Percentiles rank a stretch among this genome's conserved stretches.
Evolutionary conservation across 805 yeast genomes (phyloP).

Genomic region (Wickerhamiella alocasiicola): DNA sequence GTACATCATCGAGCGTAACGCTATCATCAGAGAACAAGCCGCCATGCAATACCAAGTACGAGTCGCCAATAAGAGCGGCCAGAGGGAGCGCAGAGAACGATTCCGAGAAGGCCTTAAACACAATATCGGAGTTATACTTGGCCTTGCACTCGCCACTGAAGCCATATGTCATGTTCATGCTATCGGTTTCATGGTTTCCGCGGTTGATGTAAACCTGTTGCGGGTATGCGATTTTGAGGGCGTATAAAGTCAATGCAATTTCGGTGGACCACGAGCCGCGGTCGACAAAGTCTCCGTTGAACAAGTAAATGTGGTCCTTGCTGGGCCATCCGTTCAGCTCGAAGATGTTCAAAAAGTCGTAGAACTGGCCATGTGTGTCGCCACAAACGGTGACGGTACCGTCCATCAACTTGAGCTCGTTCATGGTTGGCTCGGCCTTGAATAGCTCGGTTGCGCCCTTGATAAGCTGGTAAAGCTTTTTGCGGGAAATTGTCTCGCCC

Average conservation of each 20-base stretch:
- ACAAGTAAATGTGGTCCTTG: slow-evolving; percentile 58
- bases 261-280: slow-evolving; percentile 98
- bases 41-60: slow-evolving; percentile 88
- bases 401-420: slow-evolving; percentile 42
- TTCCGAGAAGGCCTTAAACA: slow-evolving; percentile 73
- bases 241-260: slow-evolving; percentile 70
- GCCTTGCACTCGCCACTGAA: slow-evolving; percentile 91
- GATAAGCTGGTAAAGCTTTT: slow-evolving; percentile 71
- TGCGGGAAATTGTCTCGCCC: slow-evolving; percentile 66
- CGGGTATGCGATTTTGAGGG: slow-evolving; percentile 69
- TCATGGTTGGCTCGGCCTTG: slow-evolving; percentile 55
- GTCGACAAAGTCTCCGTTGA: slow-evolving; percentile 97
- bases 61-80: slow-evolving; percentile 65
- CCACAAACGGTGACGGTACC: slow-evolving; percentile 76
- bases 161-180: slow-evolving; percentile 94
- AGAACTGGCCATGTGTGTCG: slow-evolving; percentile 96
- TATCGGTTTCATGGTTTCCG: slow-evolving; percentile 94
- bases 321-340: slow-evolving; percentile 58
- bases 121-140: slow-evolving; percentile 60
- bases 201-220: slow-evolving; percentile 60
- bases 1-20: slow-evolving; percentile 61
- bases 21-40: slow-evolving; percentile 76
- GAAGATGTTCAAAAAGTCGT: slow-evolving; percentile 75
- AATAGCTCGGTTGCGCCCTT: slow-evolving; percentile 57
- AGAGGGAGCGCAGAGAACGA: slow-evolving; percentile 78